Base-by-base conservation (phyloP, 2,329 filamentous ascomycete species). In the Alternaria ethzedia region DNA sequence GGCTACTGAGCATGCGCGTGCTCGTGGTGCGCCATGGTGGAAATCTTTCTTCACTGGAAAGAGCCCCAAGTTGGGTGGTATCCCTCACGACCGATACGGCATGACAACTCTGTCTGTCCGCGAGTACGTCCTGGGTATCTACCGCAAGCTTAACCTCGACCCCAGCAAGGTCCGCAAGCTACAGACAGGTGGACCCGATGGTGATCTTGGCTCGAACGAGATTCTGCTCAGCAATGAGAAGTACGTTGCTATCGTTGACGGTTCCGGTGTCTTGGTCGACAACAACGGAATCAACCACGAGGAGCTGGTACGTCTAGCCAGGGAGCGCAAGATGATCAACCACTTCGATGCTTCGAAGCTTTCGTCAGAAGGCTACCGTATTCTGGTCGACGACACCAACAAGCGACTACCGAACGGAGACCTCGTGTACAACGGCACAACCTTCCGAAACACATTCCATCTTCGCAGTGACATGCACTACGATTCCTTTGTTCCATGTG, bases 21-120 rank as follows among this genome's bases (percentile, higher is more conserved):
- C 85, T 65, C 90, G 96, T 72, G 94, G 94, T 49, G 96, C 96
- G 5, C 93, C 94, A 26, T 99, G 95, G 93, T 99, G 96, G 96
- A 99, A 99, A 86, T 99, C 96, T 0, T 99, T 99, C 88, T 99
- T 99, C 86, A 99, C 96, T 3, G 96, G 96, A 76, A 99, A 99
- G 87, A 97, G 93, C 72, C 96, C 94, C 57, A 96, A 92, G 82
- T 87, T 99, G 13, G 96, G 96, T 67, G 96, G 96, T 78, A 99
- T 99, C 71, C 96, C 96, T 41, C 96, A 99, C 81, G 96, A 99
- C 79, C 83, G 86, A 44, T 99, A 99, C 77, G 96, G 96, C 74
- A 99, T 99, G 96, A 99, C 96, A 1, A 98, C 96, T 0, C 83
- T 98, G 61, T 97, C 94, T 6, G 95, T 99, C 54, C 93, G 96